phyloP scores from a whole-genome alignment of 2,329 filamentous ascomycete genomes.

The Bipolaris cookei region DNA sequence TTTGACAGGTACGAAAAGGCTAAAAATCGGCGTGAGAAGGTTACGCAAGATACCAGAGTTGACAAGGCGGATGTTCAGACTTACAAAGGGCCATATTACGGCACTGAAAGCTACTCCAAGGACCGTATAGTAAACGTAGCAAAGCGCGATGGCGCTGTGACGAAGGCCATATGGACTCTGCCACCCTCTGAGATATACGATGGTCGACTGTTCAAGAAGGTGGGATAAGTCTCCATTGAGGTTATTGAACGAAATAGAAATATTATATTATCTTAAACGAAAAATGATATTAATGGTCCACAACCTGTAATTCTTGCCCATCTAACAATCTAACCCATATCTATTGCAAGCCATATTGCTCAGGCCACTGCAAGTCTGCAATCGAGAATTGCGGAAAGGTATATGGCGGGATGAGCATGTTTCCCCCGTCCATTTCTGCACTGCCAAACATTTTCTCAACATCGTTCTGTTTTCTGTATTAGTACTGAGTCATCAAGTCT shows the following conservation, averaged over 20 bases:
- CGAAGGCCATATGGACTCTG: background rate
- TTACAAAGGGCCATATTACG: background rate
- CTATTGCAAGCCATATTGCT: background rate
- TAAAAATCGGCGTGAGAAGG: background rate
- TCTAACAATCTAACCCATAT: background rate
- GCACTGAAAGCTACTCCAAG: background rate
- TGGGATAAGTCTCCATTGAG: background rate
- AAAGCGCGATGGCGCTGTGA: background rate
- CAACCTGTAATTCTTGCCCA: too few species aligned
- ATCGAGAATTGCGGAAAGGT: slow-evolving; percentile 42
- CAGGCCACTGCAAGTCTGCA: slow-evolving; percentile 32
- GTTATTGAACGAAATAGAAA: background rate
- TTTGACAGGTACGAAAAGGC: background rate
- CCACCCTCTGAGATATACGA: slow-evolving; percentile 5
- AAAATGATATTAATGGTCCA: background rate
- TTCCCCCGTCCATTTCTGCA: slow-evolving; percentile 32
- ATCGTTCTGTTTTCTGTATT: slow-evolving; percentile 48
- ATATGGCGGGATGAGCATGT: slow-evolving; percentile 46
- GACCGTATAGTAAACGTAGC: background rate
- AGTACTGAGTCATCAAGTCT: background rate
- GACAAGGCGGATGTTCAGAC: background rate
- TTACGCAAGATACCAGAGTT: background rate
- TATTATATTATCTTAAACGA: background rate
- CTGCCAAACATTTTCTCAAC: slow-evolving; percentile 55
- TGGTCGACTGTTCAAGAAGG: slow-evolving; percentile 4